Evolutionary conservation across 495 filamentous ascomycete species (phyloP), one percentile per base, ranked within the genome.

Genomic region (Aspergillus ellipticus): DNA sequence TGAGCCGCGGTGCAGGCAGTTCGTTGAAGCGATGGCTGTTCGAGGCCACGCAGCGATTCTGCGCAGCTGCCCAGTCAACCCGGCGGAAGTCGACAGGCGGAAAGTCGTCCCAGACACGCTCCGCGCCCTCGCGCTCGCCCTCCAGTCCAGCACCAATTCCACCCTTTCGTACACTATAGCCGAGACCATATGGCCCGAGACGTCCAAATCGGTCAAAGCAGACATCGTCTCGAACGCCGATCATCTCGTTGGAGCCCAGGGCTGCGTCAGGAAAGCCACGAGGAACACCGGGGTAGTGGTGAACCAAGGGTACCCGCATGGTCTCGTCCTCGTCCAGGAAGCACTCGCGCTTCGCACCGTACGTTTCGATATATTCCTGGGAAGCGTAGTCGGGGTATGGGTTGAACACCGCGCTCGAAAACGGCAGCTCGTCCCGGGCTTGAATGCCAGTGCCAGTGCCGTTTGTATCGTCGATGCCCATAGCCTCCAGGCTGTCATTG

Each of bases 191-290:
- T 0, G 92, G 86, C 0, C 91, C 95, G 22, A 93, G 79, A 54
- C 89, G 80, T 9, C 95, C 94, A 70, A 88, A 95, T 2, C 94
- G 82, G 51, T 98, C 94, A 71, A 96, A 97, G 74, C 94, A 98
- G 49, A 97, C 80, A 66, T 96, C 89, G 55, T 96, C 84, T 26
- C 85, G 85, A 24, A 96, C 77, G 0, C 86, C 91, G 5, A 97
- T 68, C 42, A 95, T 73, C 4, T 86, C 81, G 66, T 96, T 88
- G 0, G 88, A 91, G 3, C 94, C 94, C 63, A 95, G 82, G 2
- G 89, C 80, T 49, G 89, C 79, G 35, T 90, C 84, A 0, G 94
- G 95, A 68, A 95, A 92, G 0, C 91, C 92, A 42, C 81, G 75
- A 3, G 88, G 84, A 5, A 92, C 79, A 4, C 92, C 92, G 10